These are phyloP conservation scores for Curvularia sp. DNA, from an alignment of 2,329 filamentous ascomycete genomes.

Conservation along the genomic window DNA sequence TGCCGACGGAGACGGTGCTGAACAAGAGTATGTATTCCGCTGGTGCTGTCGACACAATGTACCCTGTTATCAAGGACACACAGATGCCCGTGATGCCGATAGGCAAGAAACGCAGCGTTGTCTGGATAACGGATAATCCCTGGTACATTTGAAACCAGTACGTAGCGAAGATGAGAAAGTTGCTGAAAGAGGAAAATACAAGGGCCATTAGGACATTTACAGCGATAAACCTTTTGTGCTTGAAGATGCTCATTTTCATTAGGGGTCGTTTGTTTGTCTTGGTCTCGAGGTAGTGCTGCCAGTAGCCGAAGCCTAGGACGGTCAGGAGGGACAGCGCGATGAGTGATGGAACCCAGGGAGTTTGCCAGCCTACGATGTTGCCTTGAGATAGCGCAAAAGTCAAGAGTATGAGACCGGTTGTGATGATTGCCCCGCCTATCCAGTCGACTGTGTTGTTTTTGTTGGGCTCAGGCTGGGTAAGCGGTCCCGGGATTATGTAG, in stretches of 20 bases:
- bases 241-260: constrained; percentile 72
- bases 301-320: constrained; percentile 64
- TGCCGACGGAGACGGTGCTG: constrained; percentile 63
- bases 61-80: constrained; percentile 61
- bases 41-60: constrained; percentile 58
- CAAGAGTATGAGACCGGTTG: constrained; percentile 66
- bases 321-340: constrained; percentile 66
- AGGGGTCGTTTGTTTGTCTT: constrained; percentile 62
- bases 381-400: constrained; percentile 73
- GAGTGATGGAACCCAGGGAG: constrained; percentile 67
- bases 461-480: constrained; percentile 37
- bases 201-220: not conserved
- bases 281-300: constrained; percentile 68
- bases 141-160: not conserved
- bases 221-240: constrained; percentile 61
- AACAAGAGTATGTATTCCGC: constrained; percentile 65
- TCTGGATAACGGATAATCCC: not conserved
- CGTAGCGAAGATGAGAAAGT: not conserved
- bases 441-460: constrained; percentile 66
- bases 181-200: not conserved
- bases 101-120: constrained; percentile 65
- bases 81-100: constrained; percentile 67
- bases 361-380: constrained; percentile 72
- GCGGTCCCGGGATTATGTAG: constrained; percentile 66
- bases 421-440: constrained; percentile 70